phyloP scores from a whole-genome alignment of 176 grass and related monocot species.

The Ensete ventricosum region DNA sequence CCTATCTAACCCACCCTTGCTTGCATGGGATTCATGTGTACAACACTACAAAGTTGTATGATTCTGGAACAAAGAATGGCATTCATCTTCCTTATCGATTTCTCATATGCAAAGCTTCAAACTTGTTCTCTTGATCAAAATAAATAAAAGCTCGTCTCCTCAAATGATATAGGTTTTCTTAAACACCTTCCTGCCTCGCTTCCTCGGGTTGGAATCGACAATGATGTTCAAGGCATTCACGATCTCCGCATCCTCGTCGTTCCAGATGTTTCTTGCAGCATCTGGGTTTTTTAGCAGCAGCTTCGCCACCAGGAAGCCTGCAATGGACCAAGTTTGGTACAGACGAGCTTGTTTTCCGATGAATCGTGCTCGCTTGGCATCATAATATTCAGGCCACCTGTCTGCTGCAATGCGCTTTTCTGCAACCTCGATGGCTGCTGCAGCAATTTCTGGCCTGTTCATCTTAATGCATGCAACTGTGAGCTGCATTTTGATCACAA shows the following conservation, averaged over 20 bases:
- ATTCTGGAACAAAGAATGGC: no score
- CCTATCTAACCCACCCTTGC: no score
- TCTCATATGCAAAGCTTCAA: no score
- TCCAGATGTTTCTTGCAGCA: slow-evolving; percentile 65
- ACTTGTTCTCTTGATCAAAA: no score
- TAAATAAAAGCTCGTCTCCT: no score
- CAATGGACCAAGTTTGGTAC: slow-evolving; percentile 75
- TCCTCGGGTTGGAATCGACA: slow-evolving; percentile 12
- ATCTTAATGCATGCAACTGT: slow-evolving; percentile 81
- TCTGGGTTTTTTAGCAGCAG: slow-evolving; percentile 56
- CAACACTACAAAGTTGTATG: no score
- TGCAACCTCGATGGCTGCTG: slow-evolving; percentile 56
- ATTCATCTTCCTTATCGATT: no score
- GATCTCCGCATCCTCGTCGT: slow-evolving; percentile 72
- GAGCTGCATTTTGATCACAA: slow-evolving; percentile 31
- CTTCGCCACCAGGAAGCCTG: slow-evolving; percentile 65
- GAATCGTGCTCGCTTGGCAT: slow-evolving; percentile 58
- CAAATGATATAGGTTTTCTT: slow-evolving; percentile 50
- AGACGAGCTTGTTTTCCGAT: slow-evolving; percentile 67
- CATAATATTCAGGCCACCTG: slow-evolving; percentile 84
- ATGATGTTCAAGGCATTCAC: slow-evolving; percentile 60
- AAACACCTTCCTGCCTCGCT: slow-evolving; percentile 56
- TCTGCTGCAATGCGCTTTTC: slow-evolving; percentile 54
- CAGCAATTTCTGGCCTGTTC: slow-evolving; percentile 67
- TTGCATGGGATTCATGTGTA: no score